Conservation (phyloP, 2,329 filamentous ascomycete species). For the Metarhizium guizhouense region DNA sequence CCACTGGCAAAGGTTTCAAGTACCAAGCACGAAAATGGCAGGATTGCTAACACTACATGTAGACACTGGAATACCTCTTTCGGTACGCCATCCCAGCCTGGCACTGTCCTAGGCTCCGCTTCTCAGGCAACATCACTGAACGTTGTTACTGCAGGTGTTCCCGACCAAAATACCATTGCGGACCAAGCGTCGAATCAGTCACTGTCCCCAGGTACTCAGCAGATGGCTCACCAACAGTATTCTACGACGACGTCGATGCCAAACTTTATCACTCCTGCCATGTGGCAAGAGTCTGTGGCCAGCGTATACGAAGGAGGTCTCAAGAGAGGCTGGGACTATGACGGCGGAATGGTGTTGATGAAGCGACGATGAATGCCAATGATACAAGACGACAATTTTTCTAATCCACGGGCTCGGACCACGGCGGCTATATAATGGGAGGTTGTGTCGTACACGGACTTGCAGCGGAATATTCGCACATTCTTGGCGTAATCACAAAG, state of each 20-base stretch:
- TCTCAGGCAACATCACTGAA: slow-evolving; percentile 35
- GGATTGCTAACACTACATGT: not conserved
- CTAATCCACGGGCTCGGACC: not conserved
- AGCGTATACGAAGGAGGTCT: slow-evolving; percentile 58
- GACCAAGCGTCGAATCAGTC: slow-evolving; percentile 38
- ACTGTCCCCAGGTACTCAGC: slow-evolving; percentile 35
- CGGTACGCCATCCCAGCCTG: slow-evolving; percentile 50
- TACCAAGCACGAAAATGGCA: not conserved
- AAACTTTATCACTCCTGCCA: slow-evolving; percentile 58
- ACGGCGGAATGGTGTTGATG: slow-evolving; percentile 23
- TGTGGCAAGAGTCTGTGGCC: slow-evolving; percentile 66
- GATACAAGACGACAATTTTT: not conserved
- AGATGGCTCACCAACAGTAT: slow-evolving; percentile 42
- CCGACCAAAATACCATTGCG: slow-evolving; percentile 45
- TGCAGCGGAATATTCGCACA: no score
- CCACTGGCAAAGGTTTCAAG: not conserved
- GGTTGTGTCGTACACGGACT: no score
- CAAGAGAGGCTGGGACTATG: slow-evolving; percentile 54
- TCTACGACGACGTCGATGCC: slow-evolving; percentile 41
- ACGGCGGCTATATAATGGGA: not conserved
- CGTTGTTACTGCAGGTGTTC: slow-evolving; percentile 37
- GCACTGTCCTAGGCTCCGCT: slow-evolving; percentile 19
- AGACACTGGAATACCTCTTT: slow-evolving; percentile 97
- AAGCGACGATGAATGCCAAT: slow-evolving; percentile 16
- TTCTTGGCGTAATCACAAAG: no score